Evolutionary conservation across 768 basidiomycete species (phyloP), one percentile per base, ranked within the genome.

Genomic region (Xerocomellus intermedius): DNA sequence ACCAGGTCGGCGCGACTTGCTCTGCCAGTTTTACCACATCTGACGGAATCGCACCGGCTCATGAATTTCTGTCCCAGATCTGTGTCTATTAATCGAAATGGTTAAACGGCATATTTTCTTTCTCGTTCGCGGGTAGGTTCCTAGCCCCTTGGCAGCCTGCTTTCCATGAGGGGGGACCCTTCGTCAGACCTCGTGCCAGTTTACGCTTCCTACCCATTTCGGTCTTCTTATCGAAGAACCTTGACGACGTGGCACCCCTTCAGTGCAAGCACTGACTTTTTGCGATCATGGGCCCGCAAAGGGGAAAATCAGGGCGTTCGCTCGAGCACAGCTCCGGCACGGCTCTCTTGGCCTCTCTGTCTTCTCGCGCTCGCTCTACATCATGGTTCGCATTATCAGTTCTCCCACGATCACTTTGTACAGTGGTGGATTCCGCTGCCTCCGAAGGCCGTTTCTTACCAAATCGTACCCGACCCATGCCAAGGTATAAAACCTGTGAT

Each of bases 331-430:
- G 62, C 66, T 64, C 56, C 28, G 56, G 41, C 57, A 56, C n/a
- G 52, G 35, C 54, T 46, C 44, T 30, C 49, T 57, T 45, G 21
- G 32, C 22, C 26, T 39, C 33, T 10, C 52, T 17, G 42, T 52
- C 48, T 38, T 42, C 54, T n/a, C 44, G 33, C 30, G 37, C 48
- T 47, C 47, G 26, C 52, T 33, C 53, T 48, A 44, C 53, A 49
- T 42, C 58, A 61, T 42, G 32, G 55, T 42, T 61, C 48, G 48
- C 45, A 48, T 28, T 51, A 50, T 62, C 42, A 19, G 2, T 50
- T 65, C 61, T 70, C 69, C 69, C 69, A 70, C 69, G 70, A 72
- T 69, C 56, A 72, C 68, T 64, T 72, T 65, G 66, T 64, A 51
- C 44, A 49, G 37, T 53, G 50, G 52, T 66, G 54, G 57, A 58